Percentiles rank a stretch among this genome's conserved stretches.
Conservation (phyloP, 164 flowering plant genomes). For the Vitis riparia region DNA sequence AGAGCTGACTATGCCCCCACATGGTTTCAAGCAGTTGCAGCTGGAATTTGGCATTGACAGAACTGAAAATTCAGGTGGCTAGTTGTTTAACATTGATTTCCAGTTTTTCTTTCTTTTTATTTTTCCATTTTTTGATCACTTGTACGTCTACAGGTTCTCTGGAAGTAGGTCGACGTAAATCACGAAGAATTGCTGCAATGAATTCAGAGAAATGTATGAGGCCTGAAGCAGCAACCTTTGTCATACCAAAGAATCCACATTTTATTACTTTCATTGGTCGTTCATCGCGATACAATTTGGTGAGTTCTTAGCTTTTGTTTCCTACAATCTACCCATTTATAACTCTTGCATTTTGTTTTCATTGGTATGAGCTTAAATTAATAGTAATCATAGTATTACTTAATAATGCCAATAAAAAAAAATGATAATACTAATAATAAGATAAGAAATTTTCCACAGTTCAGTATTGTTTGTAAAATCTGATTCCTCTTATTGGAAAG, state of each 20-base stretch:
- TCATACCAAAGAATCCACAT: constrained; percentile 4
- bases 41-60: background rate
- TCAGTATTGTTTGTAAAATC: too few relatives aligned
- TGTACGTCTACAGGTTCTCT: background rate
- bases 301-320: background rate
- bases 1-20: background rate
- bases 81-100: constrained; percentile 5
- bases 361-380: background rate
- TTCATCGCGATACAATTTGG: background rate
- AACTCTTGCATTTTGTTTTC: background rate
- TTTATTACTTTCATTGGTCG: background rate
- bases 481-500: too few relatives aligned
- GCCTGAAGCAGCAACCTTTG: constrained; percentile 5
- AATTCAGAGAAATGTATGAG: background rate
- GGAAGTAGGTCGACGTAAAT: background rate
- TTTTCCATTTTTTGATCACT: background rate
- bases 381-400: background rate
- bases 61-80: constrained; percentile 1
- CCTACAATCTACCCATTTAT: background rate
- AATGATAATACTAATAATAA: too few relatives aligned
- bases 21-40: background rate
- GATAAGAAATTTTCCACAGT: too few relatives aligned
- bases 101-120: background rate
- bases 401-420: background rate
- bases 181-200: background rate